Base-by-base conservation (phyloP, 352 stramenopile genomes). In the Phytopythium chamaehyphon region DNA sequence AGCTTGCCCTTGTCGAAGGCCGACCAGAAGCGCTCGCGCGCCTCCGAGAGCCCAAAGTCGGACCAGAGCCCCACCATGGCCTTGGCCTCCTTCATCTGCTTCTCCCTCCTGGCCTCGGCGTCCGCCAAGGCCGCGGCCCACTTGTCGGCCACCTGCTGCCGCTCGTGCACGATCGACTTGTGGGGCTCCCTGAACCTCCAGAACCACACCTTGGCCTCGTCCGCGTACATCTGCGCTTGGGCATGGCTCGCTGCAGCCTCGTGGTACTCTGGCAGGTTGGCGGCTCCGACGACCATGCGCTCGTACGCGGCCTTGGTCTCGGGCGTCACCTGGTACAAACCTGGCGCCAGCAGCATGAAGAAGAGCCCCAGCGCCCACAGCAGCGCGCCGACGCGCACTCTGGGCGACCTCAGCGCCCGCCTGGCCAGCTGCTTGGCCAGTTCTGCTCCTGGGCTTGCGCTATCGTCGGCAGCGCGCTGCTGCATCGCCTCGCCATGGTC, bases 201-300 rank as follows among this genome's bases (percentile, higher is more conserved):
- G 64, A 95, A 93, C 82, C 82, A 95, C 16, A 93, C 84, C 55
- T 90, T 90, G 36, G 76, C 78, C 37, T 90, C 74, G 28, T 90
- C 67, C 19, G 76, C 64, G 46, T 80, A 69, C 8, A 66, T 50
- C 40, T 91, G 74, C 14, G 81, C 78, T 23, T 76, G 62, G 1
- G 64, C 57, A 46, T 77, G 83, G 40, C 71, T 68, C 15, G 57
- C 59, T 45, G 83, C 88, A n/a, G 81, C 73, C 44, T 90, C 62
- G 44, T 90, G 62, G 65, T 87, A 92, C 51, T 78, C 78, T 45
- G 80, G 80, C 64, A 90, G 71, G 57, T 93, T 88, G 36, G 79
- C 82, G 3, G 82, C 84, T 19, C 84, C 69, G 36, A 90, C 44
- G 35, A 95, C 67, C 67, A 86, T 90, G 26, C 56, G 57, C 59